Conservation (phyloP, 2,329 filamentous ascomycete species). For the Venturia pyrina region DNA sequence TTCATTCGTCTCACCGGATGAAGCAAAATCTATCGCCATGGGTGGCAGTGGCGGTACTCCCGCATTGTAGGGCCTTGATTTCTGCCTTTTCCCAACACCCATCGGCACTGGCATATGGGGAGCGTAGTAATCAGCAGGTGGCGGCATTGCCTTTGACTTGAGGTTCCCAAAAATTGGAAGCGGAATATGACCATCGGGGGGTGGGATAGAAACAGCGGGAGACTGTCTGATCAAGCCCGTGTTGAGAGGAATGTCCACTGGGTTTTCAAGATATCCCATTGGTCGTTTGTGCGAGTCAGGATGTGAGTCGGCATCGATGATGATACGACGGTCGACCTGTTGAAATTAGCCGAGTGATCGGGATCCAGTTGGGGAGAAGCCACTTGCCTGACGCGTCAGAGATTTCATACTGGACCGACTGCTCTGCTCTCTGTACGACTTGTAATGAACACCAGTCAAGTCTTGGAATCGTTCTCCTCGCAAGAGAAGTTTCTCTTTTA, state of each 20-base stretch:
- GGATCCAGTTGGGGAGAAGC: constrained; percentile 10
- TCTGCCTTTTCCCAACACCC: background rate
- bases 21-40: background rate
- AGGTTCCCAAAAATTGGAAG: background rate
- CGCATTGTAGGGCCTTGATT: background rate
- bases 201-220: background rate
- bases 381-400: background rate
- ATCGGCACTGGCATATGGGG: background rate
- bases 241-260: background rate
- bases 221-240: background rate
- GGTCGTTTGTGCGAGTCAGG: background rate
- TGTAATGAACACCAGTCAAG: constrained; percentile 17
- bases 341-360: constrained; percentile 8
- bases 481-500: background rate
- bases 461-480: background rate
- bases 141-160: background rate
- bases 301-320: constrained; percentile 2
- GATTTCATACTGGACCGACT: constrained; percentile 10
- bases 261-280: background rate
- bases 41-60: background rate
- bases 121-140: background rate
- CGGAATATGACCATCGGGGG: background rate
- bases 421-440: constrained; percentile 15
- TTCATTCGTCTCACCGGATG: background rate
- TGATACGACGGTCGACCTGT: constrained; percentile 13